Evolutionary conservation across 139 green algal species (phyloP).

Genomic region (Chlamydomonas eustigma): DNA sequence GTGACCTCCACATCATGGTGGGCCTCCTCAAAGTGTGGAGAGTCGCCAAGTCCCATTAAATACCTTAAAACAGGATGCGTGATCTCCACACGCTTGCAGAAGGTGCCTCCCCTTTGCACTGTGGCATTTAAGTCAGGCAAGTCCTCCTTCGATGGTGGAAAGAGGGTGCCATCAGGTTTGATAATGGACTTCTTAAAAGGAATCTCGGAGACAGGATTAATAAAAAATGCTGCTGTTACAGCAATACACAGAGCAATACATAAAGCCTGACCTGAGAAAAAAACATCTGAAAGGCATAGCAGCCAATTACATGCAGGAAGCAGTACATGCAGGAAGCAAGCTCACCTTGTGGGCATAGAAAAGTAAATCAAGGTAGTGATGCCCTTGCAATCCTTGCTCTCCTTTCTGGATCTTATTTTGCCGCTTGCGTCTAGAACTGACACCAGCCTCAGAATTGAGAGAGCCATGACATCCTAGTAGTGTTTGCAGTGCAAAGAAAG

Average conservation of each 20-base stretch:
- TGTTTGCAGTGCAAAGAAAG: background rate
- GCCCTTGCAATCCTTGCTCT: no score
- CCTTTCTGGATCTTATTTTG: no score
- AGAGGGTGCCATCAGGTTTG: background rate
- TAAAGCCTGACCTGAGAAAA: background rate
- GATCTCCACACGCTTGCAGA: background rate
- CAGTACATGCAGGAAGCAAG: no score
- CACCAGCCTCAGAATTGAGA: no score
- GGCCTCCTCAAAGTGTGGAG: background rate
- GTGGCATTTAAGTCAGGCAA: background rate
- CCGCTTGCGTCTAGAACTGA: no score
- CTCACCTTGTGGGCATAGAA: no score
- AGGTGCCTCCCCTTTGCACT: background rate
- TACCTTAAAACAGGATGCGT: background rate
- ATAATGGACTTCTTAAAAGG: background rate
- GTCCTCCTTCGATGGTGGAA: background rate
- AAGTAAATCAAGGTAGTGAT: no score
- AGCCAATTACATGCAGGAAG: no score
- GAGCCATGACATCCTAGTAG: no score
- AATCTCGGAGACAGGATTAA: background rate
- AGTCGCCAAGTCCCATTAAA: background rate
- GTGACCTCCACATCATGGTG: background rate
- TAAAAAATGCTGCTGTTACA: background rate
- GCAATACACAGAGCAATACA: background rate
- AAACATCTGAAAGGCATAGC: background rate